A percentile compares a stretch with the other conserved stretches of the same genome.
These are phyloP conservation scores for Xylaria sp. DNA, from an alignment of 2,329 filamentous ascomycete genomes.

Conservation along the genomic window DNA sequence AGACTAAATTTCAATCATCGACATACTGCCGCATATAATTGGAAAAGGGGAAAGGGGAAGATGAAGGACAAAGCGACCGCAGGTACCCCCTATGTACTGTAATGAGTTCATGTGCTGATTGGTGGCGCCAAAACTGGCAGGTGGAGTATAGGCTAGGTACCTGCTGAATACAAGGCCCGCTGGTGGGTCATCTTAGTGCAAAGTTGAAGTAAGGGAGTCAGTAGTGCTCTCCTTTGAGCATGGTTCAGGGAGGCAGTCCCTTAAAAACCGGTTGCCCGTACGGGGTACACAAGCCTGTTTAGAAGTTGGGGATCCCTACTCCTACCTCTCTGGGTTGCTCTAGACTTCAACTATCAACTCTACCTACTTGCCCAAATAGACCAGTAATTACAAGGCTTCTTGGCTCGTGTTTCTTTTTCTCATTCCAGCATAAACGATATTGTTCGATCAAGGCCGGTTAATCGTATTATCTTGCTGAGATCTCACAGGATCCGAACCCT, in stretches of 20 bases:
- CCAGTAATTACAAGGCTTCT: conserved; percentile 23
- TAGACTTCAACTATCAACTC: conserved; percentile 1
- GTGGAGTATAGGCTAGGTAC: not conserved
- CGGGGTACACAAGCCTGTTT: not conserved
- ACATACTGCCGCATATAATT: not conserved
- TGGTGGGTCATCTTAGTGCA: not conserved
- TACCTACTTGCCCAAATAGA: not conserved
- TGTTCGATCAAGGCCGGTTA: not conserved
- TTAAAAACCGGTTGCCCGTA: conserved; percentile 7
- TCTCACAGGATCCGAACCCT: conserved; percentile 4
- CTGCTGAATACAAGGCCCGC: not conserved
- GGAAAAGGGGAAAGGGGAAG: conserved; percentile 22
- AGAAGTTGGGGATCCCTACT: not conserved
- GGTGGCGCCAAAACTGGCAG: conserved; percentile 21
- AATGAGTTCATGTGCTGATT: conserved; percentile 10
- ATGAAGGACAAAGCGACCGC: conserved; percentile 5
- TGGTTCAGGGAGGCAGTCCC: conserved; percentile 9
- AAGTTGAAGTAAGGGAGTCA: too few relatives aligned
- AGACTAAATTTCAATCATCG: not conserved
- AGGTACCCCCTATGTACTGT: not conserved
- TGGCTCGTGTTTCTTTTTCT: conserved; percentile 3
- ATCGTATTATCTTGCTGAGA: conserved; percentile 3
- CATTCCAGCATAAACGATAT: not conserved
- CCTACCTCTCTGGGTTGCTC: conserved; percentile 11
- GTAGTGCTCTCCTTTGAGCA: not conserved